Base-by-base conservation (phyloP, 2,329 filamentous ascomycete species). In the Beauveria australis region DNA sequence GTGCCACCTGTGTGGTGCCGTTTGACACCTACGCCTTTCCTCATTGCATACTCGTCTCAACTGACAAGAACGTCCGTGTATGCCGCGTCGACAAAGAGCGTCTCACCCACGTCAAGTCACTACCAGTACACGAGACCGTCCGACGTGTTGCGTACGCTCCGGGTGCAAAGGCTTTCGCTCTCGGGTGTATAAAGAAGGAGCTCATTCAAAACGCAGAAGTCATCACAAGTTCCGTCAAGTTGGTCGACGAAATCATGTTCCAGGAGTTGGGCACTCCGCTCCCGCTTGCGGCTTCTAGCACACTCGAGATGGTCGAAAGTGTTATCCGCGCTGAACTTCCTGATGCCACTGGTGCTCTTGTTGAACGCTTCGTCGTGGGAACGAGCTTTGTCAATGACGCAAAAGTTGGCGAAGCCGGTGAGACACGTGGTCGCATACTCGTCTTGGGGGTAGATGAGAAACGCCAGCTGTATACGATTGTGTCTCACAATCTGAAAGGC, bases 201-300 rank as follows among this genome's bases (percentile, higher is more conserved):
- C 74, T 97, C 1, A 75, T 81, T 12, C 76, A 84, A 9, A 89
- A 89, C 16, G 85, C 86, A 64, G 94, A 99, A 72, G 74, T 87
- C 3, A 81, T 96, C 14, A 82, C 84, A 10, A 93, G 89, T 67
- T 86, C 87, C n/a, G 89, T 99, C 69, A 88, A 88, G 67, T 82
- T 99, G 1, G 92, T 95, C 1, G 93, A 99, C 67, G 94, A 97
- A 69, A 85, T 97, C 40, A 78, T 91, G 19, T 96, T 97, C 72
- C 85, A 89, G 63, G 83, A 88, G 56, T 79, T 97, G 0, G 91
- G 85, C 1, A 74, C 89, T 66, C 84, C 86, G 0, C 88, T 89
- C 64, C 71, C 81, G 7, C 75, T 97, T 16, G 75, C 80, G 12
- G 70, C 69, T 8, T 75, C 74, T 0, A 71, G 73, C 2, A 72